Base-by-base conservation (phyloP, 2,329 filamentous ascomycete genomes). In the Sporothrix mexicana region DNA sequence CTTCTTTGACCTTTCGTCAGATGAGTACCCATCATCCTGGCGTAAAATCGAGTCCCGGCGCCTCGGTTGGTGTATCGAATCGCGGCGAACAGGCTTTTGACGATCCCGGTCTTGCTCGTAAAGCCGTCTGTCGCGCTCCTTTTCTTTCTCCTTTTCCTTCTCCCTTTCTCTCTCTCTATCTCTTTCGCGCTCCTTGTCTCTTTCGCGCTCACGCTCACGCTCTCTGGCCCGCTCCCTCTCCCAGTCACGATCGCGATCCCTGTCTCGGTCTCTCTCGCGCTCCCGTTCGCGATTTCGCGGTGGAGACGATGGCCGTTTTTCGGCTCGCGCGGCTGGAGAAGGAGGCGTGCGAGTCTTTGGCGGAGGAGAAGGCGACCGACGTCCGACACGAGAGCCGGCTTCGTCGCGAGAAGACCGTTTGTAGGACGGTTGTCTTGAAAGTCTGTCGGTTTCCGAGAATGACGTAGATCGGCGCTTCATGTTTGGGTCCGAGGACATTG, bases 21-120 rank as follows among this genome's bases (percentile, higher is more conserved):
- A 82, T 2, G 82, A 83, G 47, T 81, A 81, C 20, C 78, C 82
- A 7, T 80, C 80, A n/a, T 81, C 80, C 15, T 79, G 77, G 3
- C 78, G 75, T 1, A 77, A 72, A 7, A 62, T 36, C 1, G 76
- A 74, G 20, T 74, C 71, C 47, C 73, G 66, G 59, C 73, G 76
- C 2, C 72, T 76, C n/a, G 30, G 30, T 72, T 77, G 71, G 78
- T 76, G 5, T 4, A 74, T 78, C 2, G 79, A 78, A 30, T 79
- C 76, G 7, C 78, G 74, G 75, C 79, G 77, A 68, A 79, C 69
- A 74, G 78, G 74, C 25, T 74, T 77, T 17, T 72, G 70, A 5
- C 75, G 69, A 4, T 74, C 73, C 10, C 73, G 73, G 2, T 74
- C 71, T 25, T 51, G 67, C n/a, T 71, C 70, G 10, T 73, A 45